phyloP scores from a whole-genome alignment of 1,139 yeast species.

The Protomyces macrosporus region DNA sequence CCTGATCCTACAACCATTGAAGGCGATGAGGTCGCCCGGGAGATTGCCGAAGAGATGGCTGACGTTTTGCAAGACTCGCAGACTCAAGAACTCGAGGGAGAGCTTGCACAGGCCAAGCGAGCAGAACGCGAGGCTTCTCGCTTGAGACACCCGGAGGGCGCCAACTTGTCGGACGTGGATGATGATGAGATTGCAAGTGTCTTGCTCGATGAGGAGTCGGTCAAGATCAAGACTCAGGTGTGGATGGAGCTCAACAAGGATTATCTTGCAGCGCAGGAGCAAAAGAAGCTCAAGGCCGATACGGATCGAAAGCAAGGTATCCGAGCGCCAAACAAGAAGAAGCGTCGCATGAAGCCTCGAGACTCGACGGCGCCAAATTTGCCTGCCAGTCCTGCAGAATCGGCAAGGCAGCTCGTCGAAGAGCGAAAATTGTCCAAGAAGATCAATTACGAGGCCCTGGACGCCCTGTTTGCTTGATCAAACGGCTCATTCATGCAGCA shows the following conservation, averaged over 20 bases:
- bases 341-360: constrained; percentile 35
- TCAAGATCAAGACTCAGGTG: constrained; percentile 62
- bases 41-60: constrained; percentile 43
- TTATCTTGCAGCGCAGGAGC: constrained; percentile 76
- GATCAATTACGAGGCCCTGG: constrained; percentile 76
- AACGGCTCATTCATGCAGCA: no score
- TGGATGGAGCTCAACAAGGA: constrained; percentile 91
- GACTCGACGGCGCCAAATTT: constrained; percentile 40
- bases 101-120: constrained; percentile 27
- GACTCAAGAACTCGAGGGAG: constrained; percentile 32
- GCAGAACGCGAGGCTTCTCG: constrained; percentile 41
- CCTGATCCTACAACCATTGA: constrained; percentile 23
- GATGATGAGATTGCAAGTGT: constrained; percentile 67
- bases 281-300: constrained; percentile 72
- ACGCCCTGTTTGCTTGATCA: constrained; percentile 48
- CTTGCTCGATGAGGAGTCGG: constrained; percentile 62
- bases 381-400: constrained; percentile 65
- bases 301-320: constrained; percentile 60
- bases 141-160: constrained; percentile 51
- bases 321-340: constrained; percentile 38
- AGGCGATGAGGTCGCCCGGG: constrained; percentile 7
- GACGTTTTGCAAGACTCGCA: constrained; percentile 47
- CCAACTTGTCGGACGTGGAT: constrained; percentile 66
- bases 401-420: constrained; percentile 64
- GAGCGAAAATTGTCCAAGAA: constrained; percentile 74